These are phyloP conservation scores for Halocafeteria seosinensis DNA, from an alignment of 108 stramenopile species.

Conservation along the genomic window DNA sequence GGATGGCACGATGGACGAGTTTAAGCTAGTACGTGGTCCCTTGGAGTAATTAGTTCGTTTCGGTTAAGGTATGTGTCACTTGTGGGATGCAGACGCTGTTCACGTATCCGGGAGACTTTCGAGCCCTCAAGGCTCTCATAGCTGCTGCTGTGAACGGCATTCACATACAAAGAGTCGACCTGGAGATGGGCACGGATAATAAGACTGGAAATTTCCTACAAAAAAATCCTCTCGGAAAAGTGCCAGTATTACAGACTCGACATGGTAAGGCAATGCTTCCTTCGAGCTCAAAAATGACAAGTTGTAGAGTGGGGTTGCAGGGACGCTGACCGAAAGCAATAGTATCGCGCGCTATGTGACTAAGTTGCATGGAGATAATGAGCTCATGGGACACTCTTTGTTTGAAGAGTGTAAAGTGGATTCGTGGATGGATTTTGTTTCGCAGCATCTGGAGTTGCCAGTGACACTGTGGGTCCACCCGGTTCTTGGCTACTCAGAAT, in stretches of 20 bases:
- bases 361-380: slow-evolving; percentile 49
- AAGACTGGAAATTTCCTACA: slow-evolving; percentile 27
- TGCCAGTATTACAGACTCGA: slow-evolving; percentile 59
- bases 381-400: slow-evolving; percentile 47
- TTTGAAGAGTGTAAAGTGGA: slow-evolving; percentile 51
- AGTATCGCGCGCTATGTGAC: slow-evolving; percentile 69
- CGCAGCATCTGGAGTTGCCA: slow-evolving; percentile 70
- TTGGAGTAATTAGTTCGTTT: no score
- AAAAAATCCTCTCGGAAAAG: slow-evolving; percentile 66
- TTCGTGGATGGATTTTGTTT: slow-evolving; percentile 63
- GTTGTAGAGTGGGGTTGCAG: neutral
- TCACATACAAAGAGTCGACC: slow-evolving; percentile 44
- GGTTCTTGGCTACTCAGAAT: slow-evolving; percentile 61
- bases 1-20: no score
- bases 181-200: slow-evolving; percentile 22
- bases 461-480: slow-evolving; percentile 68
- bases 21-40: no score
- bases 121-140: slow-evolving; percentile 71
- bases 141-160: slow-evolving; percentile 68
- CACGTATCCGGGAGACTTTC: slow-evolving; percentile 56
- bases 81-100: slow-evolving; percentile 37
- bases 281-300: neutral
- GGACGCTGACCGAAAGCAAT: slow-evolving; percentile 24
- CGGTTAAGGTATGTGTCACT: no score
- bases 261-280: slow-evolving; percentile 15